phyloP scores from a whole-genome alignment of 371 early-diverging fungal genomes.

The Nosema muscidifuracis region DNA sequence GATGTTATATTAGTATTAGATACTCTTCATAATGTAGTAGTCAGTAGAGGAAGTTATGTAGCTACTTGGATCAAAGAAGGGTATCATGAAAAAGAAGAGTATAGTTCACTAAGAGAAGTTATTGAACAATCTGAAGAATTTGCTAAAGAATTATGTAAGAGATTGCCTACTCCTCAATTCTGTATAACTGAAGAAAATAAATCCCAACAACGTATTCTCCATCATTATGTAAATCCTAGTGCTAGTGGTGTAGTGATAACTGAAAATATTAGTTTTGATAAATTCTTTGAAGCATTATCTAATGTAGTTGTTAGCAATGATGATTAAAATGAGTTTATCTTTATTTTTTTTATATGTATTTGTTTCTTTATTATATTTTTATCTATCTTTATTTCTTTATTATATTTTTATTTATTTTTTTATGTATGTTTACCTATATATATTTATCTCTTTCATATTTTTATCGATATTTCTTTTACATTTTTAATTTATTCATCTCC shows the following conservation, averaged over 20 bases:
- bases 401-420: too few species aligned
- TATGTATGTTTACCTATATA: too few species aligned
- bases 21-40: conserved; percentile 90
- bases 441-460: too few species aligned
- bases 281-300: conserved; percentile 60
- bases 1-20: conserved; percentile 90
- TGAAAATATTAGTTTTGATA: conserved; percentile 64
- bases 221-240: conserved; percentile 95
- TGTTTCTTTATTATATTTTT: too few species aligned
- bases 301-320: conserved; percentile 54
- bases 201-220: conserved; percentile 95
- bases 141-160: conserved; percentile 79
- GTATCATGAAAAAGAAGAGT: conserved; percentile 78
- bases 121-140: conserved; percentile 76
- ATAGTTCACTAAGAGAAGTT: conserved; percentile 77
- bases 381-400: too few species aligned
- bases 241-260: conserved; percentile 66
- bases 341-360: conserved; percentile 2
- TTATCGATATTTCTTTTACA: background rate
- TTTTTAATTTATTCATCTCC: background rate
- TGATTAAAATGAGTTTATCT: conserved; percentile 28
- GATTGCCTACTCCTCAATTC: conserved; percentile 95
- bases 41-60: conserved; percentile 83
- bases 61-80: conserved; percentile 81
- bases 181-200: conserved; percentile 89